Percentiles rank a stretch among this genome's conserved stretches.
Evolutionary conservation across 2,329 filamentous ascomycete genomes (phyloP).

Genomic region (Pseudogymnoascus sp.): DNA sequence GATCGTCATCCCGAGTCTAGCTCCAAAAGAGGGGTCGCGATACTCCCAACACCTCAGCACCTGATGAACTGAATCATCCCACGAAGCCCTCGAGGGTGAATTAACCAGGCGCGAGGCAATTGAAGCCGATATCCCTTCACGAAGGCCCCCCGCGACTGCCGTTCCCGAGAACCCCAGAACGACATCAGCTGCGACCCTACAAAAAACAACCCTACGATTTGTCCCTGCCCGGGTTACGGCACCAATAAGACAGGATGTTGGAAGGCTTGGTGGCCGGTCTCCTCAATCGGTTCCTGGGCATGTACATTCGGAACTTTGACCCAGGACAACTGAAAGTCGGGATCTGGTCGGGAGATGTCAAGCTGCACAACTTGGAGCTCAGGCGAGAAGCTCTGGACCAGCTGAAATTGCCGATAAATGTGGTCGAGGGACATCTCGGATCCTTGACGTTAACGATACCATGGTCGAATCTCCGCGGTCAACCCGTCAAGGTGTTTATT

Average conservation of each 20-base stretch:
- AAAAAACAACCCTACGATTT: slow-evolving; percentile 5
- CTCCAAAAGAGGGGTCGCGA: slow-evolving; percentile 1
- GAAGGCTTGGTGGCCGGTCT: slow-evolving; percentile 94
- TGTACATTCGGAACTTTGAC: slow-evolving; percentile 99
- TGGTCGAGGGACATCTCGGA: slow-evolving; percentile 89
- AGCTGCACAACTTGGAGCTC: slow-evolving; percentile 84
- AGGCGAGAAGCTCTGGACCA: slow-evolving; percentile 94
- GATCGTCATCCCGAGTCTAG: slow-evolving; percentile 3
- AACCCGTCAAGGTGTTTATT: slow-evolving; percentile 89
- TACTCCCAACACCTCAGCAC: slow-evolving; percentile 2
- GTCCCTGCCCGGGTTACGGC: slow-evolving; percentile 67
- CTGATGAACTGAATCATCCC: slow-evolving; percentile 1
- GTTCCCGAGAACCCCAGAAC: neutral
- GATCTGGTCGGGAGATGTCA: slow-evolving; percentile 98
- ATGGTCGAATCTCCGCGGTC: slow-evolving; percentile 92
- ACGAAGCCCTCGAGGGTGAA: slow-evolving; percentile 3
- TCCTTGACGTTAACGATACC: slow-evolving; percentile 88
- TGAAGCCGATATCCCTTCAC: neutral
- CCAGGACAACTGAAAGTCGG: slow-evolving; percentile 95
- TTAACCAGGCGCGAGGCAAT: neutral
- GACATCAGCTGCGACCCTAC: neutral
- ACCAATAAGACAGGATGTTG: slow-evolving; percentile 64
- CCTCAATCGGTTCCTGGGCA: slow-evolving; percentile 97
- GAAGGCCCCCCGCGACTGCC: neutral
- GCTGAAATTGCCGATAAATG: slow-evolving; percentile 91